Evolutionary conservation across 192 early-diverging fungal species (phyloP), one percentile per base, ranked within the genome.

Genomic region (Pilaira anomala): DNA sequence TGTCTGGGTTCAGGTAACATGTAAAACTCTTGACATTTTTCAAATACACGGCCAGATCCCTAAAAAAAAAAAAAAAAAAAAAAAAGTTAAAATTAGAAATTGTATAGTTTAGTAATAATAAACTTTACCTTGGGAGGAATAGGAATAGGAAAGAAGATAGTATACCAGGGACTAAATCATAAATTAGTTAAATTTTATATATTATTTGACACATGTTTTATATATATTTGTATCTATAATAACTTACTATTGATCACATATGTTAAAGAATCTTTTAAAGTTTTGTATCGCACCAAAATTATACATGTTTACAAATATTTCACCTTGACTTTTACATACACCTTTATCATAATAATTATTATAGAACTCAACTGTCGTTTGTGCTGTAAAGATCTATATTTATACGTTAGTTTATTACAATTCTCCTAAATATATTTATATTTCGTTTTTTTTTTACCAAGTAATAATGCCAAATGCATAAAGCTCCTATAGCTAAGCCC

Each of bases 331-430:
- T 63, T 76, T 80, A 41, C 73, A 69, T 22, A 79, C 36, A 26
- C 67, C 68, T 66, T 69, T 82, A 44, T 80, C 81, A 24, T 82
- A 82, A 16, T 72, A 40, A 51, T 85, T 85, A 39, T 85, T 82
- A 72, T 82, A 82, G 48, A 82, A 82, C 29, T 85, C 83, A n/a
- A 85, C 70, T 14, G 83, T 85, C n/a, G 83, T 85, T 44, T 85
- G 83, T 14, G 76, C 78, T 12, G 80, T 82, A 26, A 82, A 30
- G 2, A 79, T 54, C 82, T 83, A 62, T 59, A 24, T 4, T 25
- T 1, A n/a, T 21, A 25, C 25, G 22, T 25, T 39, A 48, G 5
- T 26, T 24, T 13, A 33, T 16, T n/a, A 45, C 21, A 14, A 24
- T 18, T 7, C 21, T 40, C 40, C 1, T 11, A 0, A 7, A 4